Percentiles rank a stretch among this genome's conserved stretches.
These are phyloP conservation scores for Verticillium klebahnii DNA, from an alignment of 2,329 filamentous ascomycete species.

Conservation along the genomic window DNA sequence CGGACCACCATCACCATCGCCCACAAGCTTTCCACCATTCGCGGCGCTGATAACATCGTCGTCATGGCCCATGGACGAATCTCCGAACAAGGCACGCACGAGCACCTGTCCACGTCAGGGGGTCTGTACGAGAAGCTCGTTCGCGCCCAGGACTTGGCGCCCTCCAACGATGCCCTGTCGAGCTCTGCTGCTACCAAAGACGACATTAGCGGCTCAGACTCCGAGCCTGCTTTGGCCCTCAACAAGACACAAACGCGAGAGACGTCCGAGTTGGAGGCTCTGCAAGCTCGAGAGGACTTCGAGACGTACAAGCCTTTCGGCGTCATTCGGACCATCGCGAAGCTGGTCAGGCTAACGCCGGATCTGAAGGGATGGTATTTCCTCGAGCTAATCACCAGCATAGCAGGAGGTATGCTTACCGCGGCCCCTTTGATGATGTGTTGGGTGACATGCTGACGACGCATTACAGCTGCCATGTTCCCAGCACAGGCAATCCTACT, in stretches of 20 bases:
- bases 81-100: conserved; percentile 53
- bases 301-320: conserved; percentile 1
- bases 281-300: conserved; percentile 7
- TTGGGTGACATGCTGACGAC: neutral
- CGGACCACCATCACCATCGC: conserved; percentile 58
- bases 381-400: neutral
- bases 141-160: neutral
- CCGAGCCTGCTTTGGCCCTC: neutral
- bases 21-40: conserved; percentile 46
- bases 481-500: neutral
- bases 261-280: neutral
- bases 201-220: neutral
- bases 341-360: conserved; percentile 6
- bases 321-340: conserved; percentile 8
- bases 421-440: too few relatives aligned
- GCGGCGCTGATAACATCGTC: conserved; percentile 53
- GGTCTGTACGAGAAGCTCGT: neutral
- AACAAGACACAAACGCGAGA: neutral
- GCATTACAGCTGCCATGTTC: neutral
- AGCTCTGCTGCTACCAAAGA: neutral
- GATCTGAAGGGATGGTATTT: conserved; percentile 10
- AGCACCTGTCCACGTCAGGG: conserved; percentile 37
- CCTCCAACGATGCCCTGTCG: neutral
- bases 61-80: conserved; percentile 50
- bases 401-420: neutral